Base-by-base conservation (phyloP, 768 basidiomycete genomes). In the Panus rudis region DNA sequence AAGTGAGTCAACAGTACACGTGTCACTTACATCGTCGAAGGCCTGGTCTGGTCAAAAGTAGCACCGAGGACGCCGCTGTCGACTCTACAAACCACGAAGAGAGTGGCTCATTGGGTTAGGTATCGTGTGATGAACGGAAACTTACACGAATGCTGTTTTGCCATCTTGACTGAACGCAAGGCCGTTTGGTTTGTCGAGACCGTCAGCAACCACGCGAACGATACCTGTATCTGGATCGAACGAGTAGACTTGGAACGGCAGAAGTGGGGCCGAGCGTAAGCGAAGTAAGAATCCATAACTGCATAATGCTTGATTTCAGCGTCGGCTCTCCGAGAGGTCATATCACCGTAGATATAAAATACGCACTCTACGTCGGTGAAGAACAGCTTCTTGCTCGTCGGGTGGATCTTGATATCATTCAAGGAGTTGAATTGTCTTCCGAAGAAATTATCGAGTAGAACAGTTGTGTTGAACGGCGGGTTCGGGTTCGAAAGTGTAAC, bases 391-490 rank as follows among this genome's bases (percentile, higher is more conserved):
- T 78, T 78, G 48, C 72, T 81, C 4, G 62, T 60, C 2, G 82
- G 84, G 41, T 86, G 79, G 3, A 87, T 66, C 52, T 84, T 87
- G 46, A 83, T 69, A 50, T 92, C 87, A 57, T 89, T 86, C 39
- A 90, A 58, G 1, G 86, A 86, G 61, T 84, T 88, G 64, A 88
- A 91, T 50, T 87, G 85, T 3, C 84, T 68, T 2, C 86, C 86
- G 52, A 76, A 84, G 61, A 73, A 86, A 63, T 88, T 90, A 62
- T 89, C 83, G 46, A 90, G 60, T 12, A 90, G 60, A 23, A 84
- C 72, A 0, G 82, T 87, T 3, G 73, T 63, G 43, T 87, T 83
- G 61, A 79, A 69, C 0, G 85, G 85, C 6, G 73, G 56, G 3
- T 53, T 56, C 0, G 84, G 82, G 55, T 85, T 77, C 38, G 87